Conservation (phyloP, 257 asterid species). For the Lavandula angustifolia region DNA sequence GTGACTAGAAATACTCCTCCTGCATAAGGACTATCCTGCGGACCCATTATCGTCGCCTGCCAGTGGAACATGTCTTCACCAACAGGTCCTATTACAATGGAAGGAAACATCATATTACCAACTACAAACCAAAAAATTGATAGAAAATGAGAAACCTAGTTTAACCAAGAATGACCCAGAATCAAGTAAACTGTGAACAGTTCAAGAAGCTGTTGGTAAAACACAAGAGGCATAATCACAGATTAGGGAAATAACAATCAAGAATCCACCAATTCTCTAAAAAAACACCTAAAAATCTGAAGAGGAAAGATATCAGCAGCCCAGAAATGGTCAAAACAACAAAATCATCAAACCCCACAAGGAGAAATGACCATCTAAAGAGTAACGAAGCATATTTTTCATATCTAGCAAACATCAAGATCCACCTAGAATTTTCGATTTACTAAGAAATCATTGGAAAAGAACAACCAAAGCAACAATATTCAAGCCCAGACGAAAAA, state of each 20-base stretch:
- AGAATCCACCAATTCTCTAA: neutral
- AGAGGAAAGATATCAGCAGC: conserved; percentile 4
- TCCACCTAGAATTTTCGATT: neutral
- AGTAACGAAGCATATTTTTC: neutral
- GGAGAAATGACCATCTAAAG: neutral
- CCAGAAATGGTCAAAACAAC: conserved; percentile 13
- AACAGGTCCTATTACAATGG: too few relatives aligned
- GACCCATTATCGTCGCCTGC: too few relatives aligned
- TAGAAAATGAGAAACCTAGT: neutral
- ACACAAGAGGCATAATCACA: neutral
- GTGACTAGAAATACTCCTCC: too few relatives aligned
- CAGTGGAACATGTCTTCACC: too few relatives aligned
- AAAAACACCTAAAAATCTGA: conserved; percentile 6
- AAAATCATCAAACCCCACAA: conserved; percentile 6
- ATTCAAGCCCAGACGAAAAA: conserved; percentile 19
- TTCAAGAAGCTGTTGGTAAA: neutral
- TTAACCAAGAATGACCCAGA: neutral
- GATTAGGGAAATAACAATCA: neutral
- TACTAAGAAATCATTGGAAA: neutral
- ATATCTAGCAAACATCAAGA: neutral
- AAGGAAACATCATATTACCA: too few relatives aligned
- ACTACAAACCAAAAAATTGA: too few relatives aligned
- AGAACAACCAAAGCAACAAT: conserved; percentile 1
- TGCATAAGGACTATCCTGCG: too few relatives aligned
- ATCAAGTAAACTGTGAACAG: neutral